A percentile compares a stretch with the other conserved stretches of the same genome.
These are phyloP conservation scores for Pestalotiopsis sp. DNA, from an alignment of 2,329 filamentous ascomycete genomes.

Conservation along the genomic window DNA sequence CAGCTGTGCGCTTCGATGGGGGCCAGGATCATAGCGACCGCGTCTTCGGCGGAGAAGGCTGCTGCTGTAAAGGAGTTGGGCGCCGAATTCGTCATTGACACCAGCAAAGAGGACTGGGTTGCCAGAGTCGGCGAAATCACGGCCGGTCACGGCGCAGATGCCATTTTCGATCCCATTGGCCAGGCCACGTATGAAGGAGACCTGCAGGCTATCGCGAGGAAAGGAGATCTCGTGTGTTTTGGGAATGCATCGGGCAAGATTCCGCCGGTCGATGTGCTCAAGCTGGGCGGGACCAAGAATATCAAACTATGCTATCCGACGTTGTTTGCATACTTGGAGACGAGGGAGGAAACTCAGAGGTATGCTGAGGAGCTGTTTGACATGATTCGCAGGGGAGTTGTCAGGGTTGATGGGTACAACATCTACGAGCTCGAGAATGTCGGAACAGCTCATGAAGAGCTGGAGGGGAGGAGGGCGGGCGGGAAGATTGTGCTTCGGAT, in stretches of 20 bases:
- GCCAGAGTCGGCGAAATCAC: constrained; percentile 69
- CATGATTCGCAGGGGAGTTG: neutral
- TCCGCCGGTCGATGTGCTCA: neutral
- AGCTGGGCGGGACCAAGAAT: constrained; percentile 5
- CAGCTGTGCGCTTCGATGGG: constrained; percentile 75
- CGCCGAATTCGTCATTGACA: constrained; percentile 70
- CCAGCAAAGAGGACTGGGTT: constrained; percentile 62
- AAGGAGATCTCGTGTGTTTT: neutral
- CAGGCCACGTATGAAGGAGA: neutral
- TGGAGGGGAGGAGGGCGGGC: neutral
- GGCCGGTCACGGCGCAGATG: constrained; percentile 70
- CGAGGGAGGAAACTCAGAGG: neutral
- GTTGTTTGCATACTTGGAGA: neutral
- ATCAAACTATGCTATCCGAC: neutral
- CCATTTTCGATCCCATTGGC: constrained; percentile 54
- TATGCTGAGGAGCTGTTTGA: constrained; percentile 6
- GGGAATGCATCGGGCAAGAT: neutral
- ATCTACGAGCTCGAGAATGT: neutral
- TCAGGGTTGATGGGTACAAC: neutral
- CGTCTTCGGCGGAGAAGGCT: constrained; percentile 73
- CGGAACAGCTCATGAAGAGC: neutral
- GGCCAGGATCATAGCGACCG: constrained; percentile 79
- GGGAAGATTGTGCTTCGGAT: neutral
- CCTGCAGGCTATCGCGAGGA: neutral
- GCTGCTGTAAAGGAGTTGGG: constrained; percentile 70